phyloP scores from a whole-genome alignment of 495 filamentous ascomycete species.

The Jackrogersella minutella region DNA sequence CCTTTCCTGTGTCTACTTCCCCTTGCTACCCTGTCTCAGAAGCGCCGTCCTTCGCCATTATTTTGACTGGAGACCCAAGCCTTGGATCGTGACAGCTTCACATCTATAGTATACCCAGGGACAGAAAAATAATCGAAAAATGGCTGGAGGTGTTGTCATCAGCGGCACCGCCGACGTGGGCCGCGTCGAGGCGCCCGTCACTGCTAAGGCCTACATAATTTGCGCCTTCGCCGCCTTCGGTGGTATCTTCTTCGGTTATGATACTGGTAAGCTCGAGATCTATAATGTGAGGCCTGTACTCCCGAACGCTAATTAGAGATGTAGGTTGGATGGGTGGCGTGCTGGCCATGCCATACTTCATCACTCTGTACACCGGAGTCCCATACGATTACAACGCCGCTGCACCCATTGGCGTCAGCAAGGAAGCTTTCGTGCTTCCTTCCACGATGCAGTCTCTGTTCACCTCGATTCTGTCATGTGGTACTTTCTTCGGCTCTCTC shows the following conservation, averaged over 20 bases:
- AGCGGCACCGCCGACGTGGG: conserved; percentile 49
- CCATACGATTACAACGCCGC: conserved; percentile 53
- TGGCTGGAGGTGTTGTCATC: conserved; percentile 50
- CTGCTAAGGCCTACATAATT: conserved; percentile 66
- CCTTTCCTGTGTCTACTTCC: conserved; percentile 25
- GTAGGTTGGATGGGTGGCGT: conserved; percentile 65
- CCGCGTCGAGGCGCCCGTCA: conserved; percentile 66
- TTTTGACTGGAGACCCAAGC: conserved; percentile 29
- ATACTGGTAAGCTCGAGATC: conserved; percentile 58
- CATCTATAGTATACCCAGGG: conserved; percentile 14
- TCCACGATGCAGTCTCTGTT: conserved; percentile 65
- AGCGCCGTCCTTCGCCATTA: conserved; percentile 23
- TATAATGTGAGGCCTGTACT: conserved; percentile 5
- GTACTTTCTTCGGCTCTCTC: conserved; percentile 73
- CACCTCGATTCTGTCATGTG: conserved; percentile 70
- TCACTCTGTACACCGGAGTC: conserved; percentile 56
- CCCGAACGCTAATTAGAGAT: conserved; percentile 67
- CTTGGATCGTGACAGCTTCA: conserved; percentile 32
- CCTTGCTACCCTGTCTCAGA: conserved; percentile 32
- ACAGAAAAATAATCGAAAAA: conserved; percentile 37
- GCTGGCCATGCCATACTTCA: conserved; percentile 57
- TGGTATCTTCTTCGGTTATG: conserved; percentile 68
- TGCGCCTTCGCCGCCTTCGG: conserved; percentile 68
- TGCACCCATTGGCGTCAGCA: conserved; percentile 49
- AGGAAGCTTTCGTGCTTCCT: conserved; percentile 53